Evolutionary conservation across 345 rosid genomes (phyloP).

Genomic region (Pugionium cornutum): DNA sequence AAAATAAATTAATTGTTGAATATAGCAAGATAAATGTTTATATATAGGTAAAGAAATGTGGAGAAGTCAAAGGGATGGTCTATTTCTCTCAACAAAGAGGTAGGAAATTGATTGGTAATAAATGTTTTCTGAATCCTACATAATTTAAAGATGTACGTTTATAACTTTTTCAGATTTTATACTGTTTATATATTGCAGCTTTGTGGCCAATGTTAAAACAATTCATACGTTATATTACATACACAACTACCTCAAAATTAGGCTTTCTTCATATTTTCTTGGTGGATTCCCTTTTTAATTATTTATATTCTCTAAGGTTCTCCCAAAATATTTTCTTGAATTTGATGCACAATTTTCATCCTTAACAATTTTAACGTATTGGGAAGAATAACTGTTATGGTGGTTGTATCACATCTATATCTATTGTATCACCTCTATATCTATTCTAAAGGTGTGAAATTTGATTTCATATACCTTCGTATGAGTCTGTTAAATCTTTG

Average conservation of each 20-base stretch:
- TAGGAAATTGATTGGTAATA: conserved; percentile 41
- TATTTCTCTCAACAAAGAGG: conserved; percentile 39
- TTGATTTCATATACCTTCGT: too few species aligned
- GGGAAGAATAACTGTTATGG: too few species aligned
- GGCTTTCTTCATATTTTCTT: neutral
- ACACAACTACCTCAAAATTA: neutral
- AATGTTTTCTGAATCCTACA: conserved; percentile 37
- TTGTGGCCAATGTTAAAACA: conserved; percentile 23
- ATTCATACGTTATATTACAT: neutral
- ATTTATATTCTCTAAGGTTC: neutral
- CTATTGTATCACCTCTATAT: too few species aligned
- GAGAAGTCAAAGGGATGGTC: conserved; percentile 32
- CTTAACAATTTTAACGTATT: neutral
- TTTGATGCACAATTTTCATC: neutral
- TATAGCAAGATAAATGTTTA: neutral
- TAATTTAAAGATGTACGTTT: conserved; percentile 25
- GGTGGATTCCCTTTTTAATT: neutral
- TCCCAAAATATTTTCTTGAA: neutral
- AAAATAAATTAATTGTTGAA: neutral
- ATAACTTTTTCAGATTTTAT: conserved; percentile 18
- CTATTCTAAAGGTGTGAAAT: too few species aligned
- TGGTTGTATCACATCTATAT: too few species aligned
- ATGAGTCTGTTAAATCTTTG: too few species aligned
- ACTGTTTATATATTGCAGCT: conserved; percentile 21
- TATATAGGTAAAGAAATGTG: conserved; percentile 24